Conservation (phyloP, 306 rosid genomes). For the Adenanthera pavonina region DNA sequence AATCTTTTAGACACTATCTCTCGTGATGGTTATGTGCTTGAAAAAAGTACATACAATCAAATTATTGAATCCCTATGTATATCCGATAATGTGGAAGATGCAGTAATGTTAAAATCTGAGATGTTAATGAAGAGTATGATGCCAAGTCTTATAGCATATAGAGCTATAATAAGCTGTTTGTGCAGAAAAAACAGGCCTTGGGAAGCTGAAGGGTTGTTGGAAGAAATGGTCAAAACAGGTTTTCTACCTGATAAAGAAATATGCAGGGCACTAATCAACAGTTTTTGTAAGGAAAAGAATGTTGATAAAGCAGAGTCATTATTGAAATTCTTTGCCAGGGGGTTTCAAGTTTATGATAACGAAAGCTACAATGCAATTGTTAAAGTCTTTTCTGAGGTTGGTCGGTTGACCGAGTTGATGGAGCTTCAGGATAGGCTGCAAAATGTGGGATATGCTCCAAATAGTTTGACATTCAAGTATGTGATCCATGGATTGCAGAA, state of each 20-base stretch:
- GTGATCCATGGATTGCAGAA: conserved; percentile 72
- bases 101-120: conserved; percentile 58
- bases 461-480: conserved; percentile 66
- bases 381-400: conserved; percentile 56
- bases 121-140: conserved; percentile 48
- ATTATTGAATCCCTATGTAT: conserved; percentile 67
- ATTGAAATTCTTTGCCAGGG: conserved; percentile 61
- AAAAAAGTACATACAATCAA: conserved; percentile 49
- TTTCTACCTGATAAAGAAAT: conserved; percentile 58
- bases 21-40: conserved; percentile 53
- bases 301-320: conserved; percentile 66
- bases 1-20: conserved; percentile 67
- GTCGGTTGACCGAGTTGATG: conserved; percentile 64
- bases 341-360: conserved; percentile 65
- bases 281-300: conserved; percentile 66
- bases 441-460: conserved; percentile 75
- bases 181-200: conserved; percentile 53
- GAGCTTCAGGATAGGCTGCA: conserved; percentile 73
- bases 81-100: conserved; percentile 57
- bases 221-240: conserved; percentile 69
- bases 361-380: conserved; percentile 76
- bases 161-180: conserved; percentile 59
- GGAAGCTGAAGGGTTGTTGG: conserved; percentile 66
- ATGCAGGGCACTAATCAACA: conserved; percentile 60
- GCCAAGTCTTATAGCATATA: conserved; percentile 54